These are phyloP conservation scores for Hemisphaericaspora nanyangensis DNA, from an alignment of 805 yeast genomes.

Conservation along the genomic window DNA sequence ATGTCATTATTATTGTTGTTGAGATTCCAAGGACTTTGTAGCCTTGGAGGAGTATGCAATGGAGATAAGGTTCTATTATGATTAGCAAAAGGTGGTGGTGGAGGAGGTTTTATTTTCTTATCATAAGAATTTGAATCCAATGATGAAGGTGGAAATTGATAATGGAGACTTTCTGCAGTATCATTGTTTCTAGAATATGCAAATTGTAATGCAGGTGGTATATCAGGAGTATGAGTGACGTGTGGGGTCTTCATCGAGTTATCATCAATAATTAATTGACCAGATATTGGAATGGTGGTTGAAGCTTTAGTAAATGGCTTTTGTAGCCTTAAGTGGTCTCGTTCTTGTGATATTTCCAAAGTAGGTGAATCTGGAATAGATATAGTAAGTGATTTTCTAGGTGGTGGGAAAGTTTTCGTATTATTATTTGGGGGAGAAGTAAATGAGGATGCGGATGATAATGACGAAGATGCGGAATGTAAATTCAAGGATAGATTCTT, in stretches of 20 bases:
- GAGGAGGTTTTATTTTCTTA: neutral
- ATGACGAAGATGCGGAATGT: constrained; percentile 4
- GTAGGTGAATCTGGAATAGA: constrained; percentile 2
- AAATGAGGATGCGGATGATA: neutral
- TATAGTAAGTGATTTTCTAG: neutral
- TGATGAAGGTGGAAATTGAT: neutral
- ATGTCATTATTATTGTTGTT: neutral
- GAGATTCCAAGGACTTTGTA: constrained; percentile 2
- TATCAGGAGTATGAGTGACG: constrained; percentile 11
- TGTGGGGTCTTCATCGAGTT: constrained; percentile 10
- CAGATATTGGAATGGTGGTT: neutral
- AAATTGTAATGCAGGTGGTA: constrained; percentile 11
- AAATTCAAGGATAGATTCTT: constrained; percentile 35
- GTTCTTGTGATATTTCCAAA: neutral
- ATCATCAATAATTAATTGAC: constrained; percentile 1
- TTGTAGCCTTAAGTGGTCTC: neutral
- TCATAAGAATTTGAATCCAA: neutral
- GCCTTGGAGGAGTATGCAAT: constrained; percentile 3
- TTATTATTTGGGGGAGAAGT: constrained; percentile 4
- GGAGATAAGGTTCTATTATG: neutral
- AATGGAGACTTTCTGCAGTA: neutral
- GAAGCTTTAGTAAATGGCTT: neutral
- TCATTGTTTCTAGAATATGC: neutral
- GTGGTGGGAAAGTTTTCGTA: neutral
- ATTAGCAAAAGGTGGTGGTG: constrained; percentile 1